These are phyloP conservation scores for Gymnopus androsaceus DNA, from an alignment of 1,284 basidiomycete species.

Conservation along the genomic window DNA sequence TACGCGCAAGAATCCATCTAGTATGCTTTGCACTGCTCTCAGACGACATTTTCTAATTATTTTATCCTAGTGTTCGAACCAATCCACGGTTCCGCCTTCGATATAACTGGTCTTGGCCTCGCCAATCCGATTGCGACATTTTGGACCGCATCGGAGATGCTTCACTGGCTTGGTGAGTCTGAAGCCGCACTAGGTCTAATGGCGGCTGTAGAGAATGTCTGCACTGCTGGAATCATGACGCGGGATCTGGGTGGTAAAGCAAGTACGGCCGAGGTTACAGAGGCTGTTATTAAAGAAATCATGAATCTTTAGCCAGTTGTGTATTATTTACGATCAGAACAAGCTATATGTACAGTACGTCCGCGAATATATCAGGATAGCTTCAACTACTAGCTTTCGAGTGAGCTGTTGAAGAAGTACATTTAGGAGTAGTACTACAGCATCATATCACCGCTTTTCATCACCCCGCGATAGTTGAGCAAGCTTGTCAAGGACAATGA, in stretches of 20 bases:
- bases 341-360: no score
- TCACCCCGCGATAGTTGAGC: no score
- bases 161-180: slow-evolving; percentile 52
- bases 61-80: slow-evolving; percentile 40
- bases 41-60: neutral
- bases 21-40: neutral
- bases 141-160: slow-evolving; percentile 61
- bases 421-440: no score
- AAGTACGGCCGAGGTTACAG: slow-evolving; percentile 16
- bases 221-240: slow-evolving; percentile 16
- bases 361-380: no score
- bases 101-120: slow-evolving; percentile 73
- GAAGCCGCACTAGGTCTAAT: slow-evolving; percentile 52
- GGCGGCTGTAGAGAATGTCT: slow-evolving; percentile 49
- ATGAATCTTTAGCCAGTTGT: neutral
- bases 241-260: slow-evolving; percentile 18
- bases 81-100: slow-evolving; percentile 70
- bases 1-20: slow-evolving; percentile 29
- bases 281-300: slow-evolving; percentile 17
- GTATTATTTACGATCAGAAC: no score
- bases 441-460: no score
- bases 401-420: no score
- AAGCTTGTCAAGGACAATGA: no score
- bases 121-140: slow-evolving; percentile 77
- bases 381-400: no score